phyloP scores from a whole-genome alignment of 495 filamentous ascomycete species.

The Xylaria castorea region DNA sequence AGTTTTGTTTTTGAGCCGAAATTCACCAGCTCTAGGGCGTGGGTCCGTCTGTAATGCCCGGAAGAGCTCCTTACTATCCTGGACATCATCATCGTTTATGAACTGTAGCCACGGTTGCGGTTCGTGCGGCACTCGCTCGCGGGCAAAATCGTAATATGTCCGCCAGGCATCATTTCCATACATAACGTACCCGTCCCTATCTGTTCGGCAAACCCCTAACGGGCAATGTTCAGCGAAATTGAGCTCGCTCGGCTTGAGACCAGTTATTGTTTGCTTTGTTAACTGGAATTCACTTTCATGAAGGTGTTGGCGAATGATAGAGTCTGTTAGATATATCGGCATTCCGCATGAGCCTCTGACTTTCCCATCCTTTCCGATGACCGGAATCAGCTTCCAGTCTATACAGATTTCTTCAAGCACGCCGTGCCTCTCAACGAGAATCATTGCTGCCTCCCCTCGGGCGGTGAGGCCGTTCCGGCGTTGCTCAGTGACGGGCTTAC shows the following conservation, averaged over 20 bases:
- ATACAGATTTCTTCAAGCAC: neutral
- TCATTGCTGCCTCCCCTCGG: conserved; percentile 48
- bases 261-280: neutral
- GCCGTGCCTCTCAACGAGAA: conserved; percentile 54
- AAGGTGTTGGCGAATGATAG: neutral
- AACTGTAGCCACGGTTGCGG: neutral
- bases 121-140: neutral
- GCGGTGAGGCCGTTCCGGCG: conserved; percentile 32
- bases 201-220: neutral
- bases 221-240: neutral
- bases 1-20: neutral
- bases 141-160: neutral
- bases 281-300: neutral
- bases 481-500: conserved; percentile 38
- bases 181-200: neutral
- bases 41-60: neutral
- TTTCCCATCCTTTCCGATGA: neutral
- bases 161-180: neutral
- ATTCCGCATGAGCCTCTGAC: neutral
- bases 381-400: neutral
- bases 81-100: neutral
- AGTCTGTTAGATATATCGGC: neutral
- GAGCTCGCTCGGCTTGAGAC: neutral
- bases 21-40: neutral
- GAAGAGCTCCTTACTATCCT: neutral